Base-by-base conservation (phyloP, 2,329 filamentous ascomycete species). In the Huntiella moniliformis region DNA sequence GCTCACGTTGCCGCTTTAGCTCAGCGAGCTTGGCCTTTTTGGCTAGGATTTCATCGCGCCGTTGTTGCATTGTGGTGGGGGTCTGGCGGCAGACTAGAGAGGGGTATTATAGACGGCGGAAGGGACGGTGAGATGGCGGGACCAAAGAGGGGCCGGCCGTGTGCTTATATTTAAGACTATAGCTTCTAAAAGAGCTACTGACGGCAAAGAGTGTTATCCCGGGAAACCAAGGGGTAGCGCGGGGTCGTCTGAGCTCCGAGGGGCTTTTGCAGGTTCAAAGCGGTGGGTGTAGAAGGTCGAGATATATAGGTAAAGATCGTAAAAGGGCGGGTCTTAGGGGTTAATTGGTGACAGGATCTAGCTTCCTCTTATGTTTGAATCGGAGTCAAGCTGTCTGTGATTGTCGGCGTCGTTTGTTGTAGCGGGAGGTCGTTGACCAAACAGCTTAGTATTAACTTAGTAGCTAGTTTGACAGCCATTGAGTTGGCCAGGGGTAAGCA, bases 11-110 rank as follows among this genome's bases (percentile, higher is more conserved):
- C 51, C 83, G 77, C 67, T 94, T 95, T 53, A 98, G 73, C 71
- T 96, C 91, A 42, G 84, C 87, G 56, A 98, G 84, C 70, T 91
- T 95, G 52, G 87, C 88, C 69, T 84, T 88, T 67, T 98, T 98
- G 54, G 86, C 87, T 56, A 91, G 69, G 55, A 98, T 94, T 68
- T 98, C 91, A 68, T 94, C 86, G 67, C 85, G 82, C 56, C 87
- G 81, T 70, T 87, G 79, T 65, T 80, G 76, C 70, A 50, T 50
- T 32, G 11, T 43, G 15, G 22, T 7, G 17, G 18, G 12, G 43
- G 34, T 36, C 22, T 28, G 22, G 22, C 22, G 10, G 10, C 22
- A 8, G 7, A 8, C 22, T 28, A 28, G 22, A 28, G 22, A 8
- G 11, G 40, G 28, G 36, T 31, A 33, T 18, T 46, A 31, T 35